These are phyloP conservation scores for Fusarium austroafricanum DNA, from an alignment of 2,329 filamentous ascomycete genomes.

Conservation along the genomic window DNA sequence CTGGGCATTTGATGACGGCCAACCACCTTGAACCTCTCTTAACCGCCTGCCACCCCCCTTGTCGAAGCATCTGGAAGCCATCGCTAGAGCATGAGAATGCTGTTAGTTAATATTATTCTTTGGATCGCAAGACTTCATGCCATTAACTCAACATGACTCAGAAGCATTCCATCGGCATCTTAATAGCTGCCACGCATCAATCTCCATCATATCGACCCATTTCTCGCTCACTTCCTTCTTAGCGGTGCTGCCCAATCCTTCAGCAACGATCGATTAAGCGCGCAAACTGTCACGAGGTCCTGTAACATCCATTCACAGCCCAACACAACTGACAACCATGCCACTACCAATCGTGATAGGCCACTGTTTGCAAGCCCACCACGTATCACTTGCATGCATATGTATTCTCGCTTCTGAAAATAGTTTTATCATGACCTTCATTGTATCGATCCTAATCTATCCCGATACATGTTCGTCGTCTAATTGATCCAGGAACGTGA, in stretches of 20 bases:
- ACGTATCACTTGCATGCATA: conserved; percentile 31
- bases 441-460: conserved; percentile 37
- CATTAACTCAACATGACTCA: conserved; percentile 21
- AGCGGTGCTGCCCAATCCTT: conserved; percentile 40
- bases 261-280: conserved; percentile 29
- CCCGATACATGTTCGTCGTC: conserved; percentile 30
- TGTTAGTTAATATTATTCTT: not conserved
- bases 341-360: conserved; percentile 23
- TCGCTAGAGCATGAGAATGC: conserved; percentile 4
- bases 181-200: conserved; percentile 29
- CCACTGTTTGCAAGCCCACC: conserved; percentile 10
- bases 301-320: conserved; percentile 27
- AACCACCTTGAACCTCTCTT: conserved; percentile 31
- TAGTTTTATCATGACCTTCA: conserved; percentile 29
- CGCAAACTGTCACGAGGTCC: conserved; percentile 28
- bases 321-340: conserved; percentile 31
- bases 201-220: conserved; percentile 25
- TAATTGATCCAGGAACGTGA: conserved; percentile 28
- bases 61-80: conserved; percentile 18
- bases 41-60: conserved; percentile 27
- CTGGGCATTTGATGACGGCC: conserved; percentile 22
- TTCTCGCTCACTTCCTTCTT: conserved; percentile 12
- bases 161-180: not conserved
- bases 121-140: conserved; percentile 1
- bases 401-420: conserved; percentile 28